Percentiles rank a stretch among this genome's conserved stretches.
Evolutionary conservation across 306 rosid genomes (phyloP).

Genomic region (Chamaecrista fasciculata): DNA sequence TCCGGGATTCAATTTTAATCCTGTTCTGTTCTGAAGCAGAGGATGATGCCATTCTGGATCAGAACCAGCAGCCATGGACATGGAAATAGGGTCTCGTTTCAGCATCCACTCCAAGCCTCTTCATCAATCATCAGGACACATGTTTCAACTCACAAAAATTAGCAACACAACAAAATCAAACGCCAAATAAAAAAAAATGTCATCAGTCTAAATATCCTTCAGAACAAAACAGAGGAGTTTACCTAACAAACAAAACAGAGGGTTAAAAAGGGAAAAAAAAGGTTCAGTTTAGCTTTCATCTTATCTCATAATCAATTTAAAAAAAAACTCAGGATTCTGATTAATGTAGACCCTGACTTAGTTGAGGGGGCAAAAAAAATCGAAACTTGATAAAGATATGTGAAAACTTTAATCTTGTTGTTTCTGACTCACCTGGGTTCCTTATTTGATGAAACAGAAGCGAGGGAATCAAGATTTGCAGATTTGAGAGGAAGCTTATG

Average conservation of each 20-base stretch:
- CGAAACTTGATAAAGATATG: not conserved
- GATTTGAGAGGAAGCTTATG: slow-evolving; percentile 32
- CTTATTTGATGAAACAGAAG: slow-evolving; percentile 40
- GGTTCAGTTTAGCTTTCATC: not conserved
- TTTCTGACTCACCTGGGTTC: slow-evolving; percentile 44
- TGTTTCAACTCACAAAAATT: slow-evolving; percentile 23
- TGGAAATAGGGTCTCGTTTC: slow-evolving; percentile 47
- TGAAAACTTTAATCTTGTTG: not conserved
- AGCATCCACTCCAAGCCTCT: slow-evolving; percentile 69
- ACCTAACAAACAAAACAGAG: not conserved
- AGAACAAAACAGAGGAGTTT: not conserved
- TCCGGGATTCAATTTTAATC: slow-evolving; percentile 32
- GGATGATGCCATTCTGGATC: slow-evolving; percentile 50
- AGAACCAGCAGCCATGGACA: slow-evolving; percentile 43
- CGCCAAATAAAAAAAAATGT: not conserved
- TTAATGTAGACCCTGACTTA: not conserved
- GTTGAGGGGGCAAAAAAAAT: not conserved
- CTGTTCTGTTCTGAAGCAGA: slow-evolving; percentile 50
- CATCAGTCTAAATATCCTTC: not conserved
- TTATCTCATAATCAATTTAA: not conserved
- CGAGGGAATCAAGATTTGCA: slow-evolving; percentile 27
- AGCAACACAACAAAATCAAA: not conserved
- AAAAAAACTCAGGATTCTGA: not conserved
- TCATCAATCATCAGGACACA: not conserved
- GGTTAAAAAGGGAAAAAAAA: not conserved